These are phyloP conservation scores for Fomitopsis pinicola DNA, from an alignment of 1,284 basidiomycete species.

Conservation along the genomic window DNA sequence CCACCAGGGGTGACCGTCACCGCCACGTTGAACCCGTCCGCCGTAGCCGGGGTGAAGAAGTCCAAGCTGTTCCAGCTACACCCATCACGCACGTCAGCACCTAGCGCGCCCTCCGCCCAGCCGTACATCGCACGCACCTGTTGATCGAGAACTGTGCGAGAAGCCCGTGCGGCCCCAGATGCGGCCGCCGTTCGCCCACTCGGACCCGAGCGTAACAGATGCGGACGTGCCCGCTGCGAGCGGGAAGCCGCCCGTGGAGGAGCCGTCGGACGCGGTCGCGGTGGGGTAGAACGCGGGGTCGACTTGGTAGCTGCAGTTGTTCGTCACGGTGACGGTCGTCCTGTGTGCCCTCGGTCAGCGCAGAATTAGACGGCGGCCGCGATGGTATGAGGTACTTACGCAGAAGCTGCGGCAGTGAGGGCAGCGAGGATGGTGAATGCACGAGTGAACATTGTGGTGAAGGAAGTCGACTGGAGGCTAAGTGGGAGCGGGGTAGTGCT, in stretches of 20 bases:
- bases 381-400: neutral
- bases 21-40: neutral
- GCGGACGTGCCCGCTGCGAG: neutral
- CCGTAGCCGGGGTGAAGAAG: neutral
- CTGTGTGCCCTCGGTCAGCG: neutral
- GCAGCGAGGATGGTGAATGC: neutral
- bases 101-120: no score
- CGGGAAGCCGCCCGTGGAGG: neutral
- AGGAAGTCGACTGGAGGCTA: neutral
- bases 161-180: conserved; percentile 1
- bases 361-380: no score
- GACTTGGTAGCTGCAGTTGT: neutral
- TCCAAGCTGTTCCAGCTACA: neutral
- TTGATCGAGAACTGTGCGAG: conserved; percentile 1
- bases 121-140: neutral
- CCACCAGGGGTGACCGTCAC: neutral
- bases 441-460: neutral
- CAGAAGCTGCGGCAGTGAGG: neutral
- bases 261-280: neutral
- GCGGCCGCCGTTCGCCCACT: neutral
- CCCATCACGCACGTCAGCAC: neutral
- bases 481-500: neutral
- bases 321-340: neutral
- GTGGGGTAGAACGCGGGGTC: conserved; percentile 1
- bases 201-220: neutral